Evolutionary conservation across 2,329 filamentous ascomycete species (phyloP).

Genomic region (Chrysoporthe deuterocubensis): DNA sequence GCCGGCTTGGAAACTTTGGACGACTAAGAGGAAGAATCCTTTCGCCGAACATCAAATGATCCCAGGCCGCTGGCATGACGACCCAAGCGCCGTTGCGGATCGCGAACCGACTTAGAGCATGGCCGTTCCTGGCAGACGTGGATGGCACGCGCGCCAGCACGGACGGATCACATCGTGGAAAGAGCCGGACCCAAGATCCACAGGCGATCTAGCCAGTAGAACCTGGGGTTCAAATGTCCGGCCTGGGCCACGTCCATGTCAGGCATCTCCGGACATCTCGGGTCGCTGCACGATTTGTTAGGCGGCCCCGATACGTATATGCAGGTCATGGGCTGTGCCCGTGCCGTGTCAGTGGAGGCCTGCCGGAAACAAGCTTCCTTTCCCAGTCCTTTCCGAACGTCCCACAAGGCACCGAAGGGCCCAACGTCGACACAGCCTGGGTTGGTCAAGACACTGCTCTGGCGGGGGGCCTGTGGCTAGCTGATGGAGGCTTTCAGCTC

Average conservation of each 20-base stretch:
- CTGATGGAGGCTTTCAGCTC: constrained; percentile 10
- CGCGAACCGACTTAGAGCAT: neutral
- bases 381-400: constrained; percentile 18
- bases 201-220: neutral
- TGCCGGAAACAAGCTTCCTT: constrained; percentile 3
- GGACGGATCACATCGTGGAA: constrained; percentile 2
- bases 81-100: neutral
- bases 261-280: neutral
- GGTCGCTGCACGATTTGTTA: constrained; percentile 14
- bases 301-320: neutral
- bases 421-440: neutral
- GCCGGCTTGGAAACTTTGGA: constrained; percentile 1
- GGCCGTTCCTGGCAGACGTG: constrained; percentile 7
- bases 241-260: neutral
- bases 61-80: neutral
- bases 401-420: neutral
- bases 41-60: neutral
- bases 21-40: neutral
- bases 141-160: neutral
- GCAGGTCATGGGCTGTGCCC: constrained; percentile 23
- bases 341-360: constrained; percentile 18
- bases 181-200: neutral
- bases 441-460: neutral
- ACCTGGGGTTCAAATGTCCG: neutral
- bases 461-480: neutral